Base-by-base conservation (phyloP, 2,329 filamentous ascomycete species). In the Trichoderma guizhouense region DNA sequence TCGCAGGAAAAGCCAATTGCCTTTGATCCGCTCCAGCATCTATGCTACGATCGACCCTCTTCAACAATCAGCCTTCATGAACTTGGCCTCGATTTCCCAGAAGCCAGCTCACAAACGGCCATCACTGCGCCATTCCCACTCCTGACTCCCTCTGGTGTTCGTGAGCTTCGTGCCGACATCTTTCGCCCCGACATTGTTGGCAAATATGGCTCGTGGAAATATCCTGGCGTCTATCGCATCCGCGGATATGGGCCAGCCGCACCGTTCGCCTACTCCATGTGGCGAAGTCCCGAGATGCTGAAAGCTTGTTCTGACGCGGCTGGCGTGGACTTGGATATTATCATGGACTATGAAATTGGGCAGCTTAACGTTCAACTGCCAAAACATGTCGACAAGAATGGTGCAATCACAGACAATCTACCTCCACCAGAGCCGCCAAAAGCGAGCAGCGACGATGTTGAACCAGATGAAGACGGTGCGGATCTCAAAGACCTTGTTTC, bases 261-360 rank as follows among this genome's bases (percentile, higher is more conserved):
- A 12, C 68, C 68, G 14, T 71, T 71, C 6, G 47, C 60, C 15
- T 64, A 71, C 30, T 51, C 58, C 26, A 65, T 71, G 39, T 91
- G 88, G 89, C 87, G 85, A 71, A 84, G 84, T 61, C 86, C 88
- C 0, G 83, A 88, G 64, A 84, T 86, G 2, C 83, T 89, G 3
- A 79, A 81, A 9, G 84, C 85, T 74, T 82, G 90, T 67, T 89
- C 87, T 3, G 61, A 47, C 18, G 61, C 61, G 24, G 61, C 61
- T 28, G 87, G 88, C 9, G 82, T 90, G 24, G 88, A 90, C 9
- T 82, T 90, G 15, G 81, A 89, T 9, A 87, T 86, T 0, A 83
- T 82, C 8, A 84, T 88, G 77, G 85, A 89, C 78, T 88, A 85
- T 74, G 88, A 90, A 74, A 86, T 89, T 72, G 86, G 84, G 24